phyloP scores from a whole-genome alignment of 495 filamentous ascomycete genomes.

The Talaromyces borbonicus region DNA sequence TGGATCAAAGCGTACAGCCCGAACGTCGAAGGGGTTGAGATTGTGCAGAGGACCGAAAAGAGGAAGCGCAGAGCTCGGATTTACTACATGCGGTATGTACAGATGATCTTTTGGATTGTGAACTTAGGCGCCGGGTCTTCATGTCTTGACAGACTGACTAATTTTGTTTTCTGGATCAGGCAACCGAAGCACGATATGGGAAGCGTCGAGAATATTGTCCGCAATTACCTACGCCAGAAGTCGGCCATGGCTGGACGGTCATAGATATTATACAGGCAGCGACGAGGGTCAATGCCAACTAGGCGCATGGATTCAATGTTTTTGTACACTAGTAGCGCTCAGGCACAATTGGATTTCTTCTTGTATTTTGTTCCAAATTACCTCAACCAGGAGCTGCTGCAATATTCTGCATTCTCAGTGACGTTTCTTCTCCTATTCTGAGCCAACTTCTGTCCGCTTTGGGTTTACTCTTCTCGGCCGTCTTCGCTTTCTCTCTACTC shows the following conservation, averaged over 20 bases:
- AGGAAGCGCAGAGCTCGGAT: conserved; percentile 79
- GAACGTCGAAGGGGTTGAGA: conserved; percentile 81
- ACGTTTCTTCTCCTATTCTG: too few species aligned
- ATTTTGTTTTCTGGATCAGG: conserved; percentile 27
- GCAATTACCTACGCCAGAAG: conserved; percentile 55
- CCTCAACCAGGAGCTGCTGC: too few species aligned
- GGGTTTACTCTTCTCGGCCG: too few species aligned
- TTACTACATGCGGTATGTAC: conserved; percentile 79
- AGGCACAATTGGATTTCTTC: not conserved
- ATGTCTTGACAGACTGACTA: conserved; percentile 22
- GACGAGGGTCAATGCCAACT: not conserved
- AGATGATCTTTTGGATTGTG: too few species aligned
- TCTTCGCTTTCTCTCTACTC: too few species aligned
- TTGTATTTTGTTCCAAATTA: not conserved
- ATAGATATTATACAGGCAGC: conserved; percentile 8
- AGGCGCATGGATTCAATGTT: not conserved
- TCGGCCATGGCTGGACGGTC: conserved; percentile 30
- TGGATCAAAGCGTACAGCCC: conserved; percentile 91
- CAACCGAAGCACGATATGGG: conserved; percentile 59
- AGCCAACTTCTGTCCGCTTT: too few species aligned
- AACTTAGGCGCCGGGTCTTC: too few species aligned
- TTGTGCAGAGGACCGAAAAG: conserved; percentile 77
- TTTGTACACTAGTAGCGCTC: conserved; percentile 1
- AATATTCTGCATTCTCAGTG: too few species aligned
- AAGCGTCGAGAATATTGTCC: conserved; percentile 61